These are phyloP conservation scores for Rubus idaeus DNA, from an alignment of 306 rosid species.

Conservation along the genomic window DNA sequence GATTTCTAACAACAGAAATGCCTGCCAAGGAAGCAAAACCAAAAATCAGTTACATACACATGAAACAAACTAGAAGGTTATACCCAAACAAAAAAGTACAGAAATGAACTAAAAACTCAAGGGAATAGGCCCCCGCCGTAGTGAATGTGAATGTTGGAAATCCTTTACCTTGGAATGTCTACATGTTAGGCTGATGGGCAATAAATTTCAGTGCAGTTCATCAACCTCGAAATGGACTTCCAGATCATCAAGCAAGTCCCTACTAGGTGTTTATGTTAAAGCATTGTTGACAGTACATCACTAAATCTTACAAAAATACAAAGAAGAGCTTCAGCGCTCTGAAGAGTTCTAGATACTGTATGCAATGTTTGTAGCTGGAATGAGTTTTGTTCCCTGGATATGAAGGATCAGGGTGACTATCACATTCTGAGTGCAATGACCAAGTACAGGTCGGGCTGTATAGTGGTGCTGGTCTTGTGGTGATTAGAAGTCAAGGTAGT, in stretches of 20 bases:
- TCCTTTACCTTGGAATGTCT: not conserved
- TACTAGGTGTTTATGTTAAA: not conserved
- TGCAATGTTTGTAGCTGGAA: not conserved
- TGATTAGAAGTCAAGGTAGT: not conserved
- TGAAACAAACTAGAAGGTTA: not conserved
- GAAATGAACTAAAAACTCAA: not conserved
- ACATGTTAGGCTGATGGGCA: not conserved
- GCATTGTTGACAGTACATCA: not conserved
- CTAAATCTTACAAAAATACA: not conserved
- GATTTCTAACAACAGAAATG: not conserved
- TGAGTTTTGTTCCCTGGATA: not conserved
- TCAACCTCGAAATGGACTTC: not conserved
- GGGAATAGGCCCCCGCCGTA: not conserved
- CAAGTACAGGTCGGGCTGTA: not conserved
- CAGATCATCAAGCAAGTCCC: not conserved
- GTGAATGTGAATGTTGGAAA: not conserved
- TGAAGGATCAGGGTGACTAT: not conserved
- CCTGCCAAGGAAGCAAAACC: conserved; percentile 11
- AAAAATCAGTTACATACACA: not conserved
- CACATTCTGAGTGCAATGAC: not conserved
- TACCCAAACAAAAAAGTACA: not conserved
- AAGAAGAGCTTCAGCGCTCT: not conserved
- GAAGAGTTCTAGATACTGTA: not conserved
- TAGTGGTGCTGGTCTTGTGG: not conserved
- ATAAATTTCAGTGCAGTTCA: not conserved